phyloP scores from a whole-genome alignment of 495 filamentous ascomycete species.

The Oleoguttula mirabilis region DNA sequence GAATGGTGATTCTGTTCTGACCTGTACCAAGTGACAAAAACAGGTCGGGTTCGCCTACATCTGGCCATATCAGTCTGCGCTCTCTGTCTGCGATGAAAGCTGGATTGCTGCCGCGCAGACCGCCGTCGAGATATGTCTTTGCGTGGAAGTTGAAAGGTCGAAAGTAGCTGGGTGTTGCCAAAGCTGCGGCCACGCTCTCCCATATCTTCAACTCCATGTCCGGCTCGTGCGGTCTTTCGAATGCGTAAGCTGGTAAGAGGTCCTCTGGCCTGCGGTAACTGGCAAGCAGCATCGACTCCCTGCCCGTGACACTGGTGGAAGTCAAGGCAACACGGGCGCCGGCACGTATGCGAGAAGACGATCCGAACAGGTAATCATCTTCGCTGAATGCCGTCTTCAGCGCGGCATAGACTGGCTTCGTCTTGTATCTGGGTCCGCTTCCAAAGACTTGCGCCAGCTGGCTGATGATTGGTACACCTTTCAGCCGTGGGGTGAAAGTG shows the following conservation, averaged over 20 bases:
- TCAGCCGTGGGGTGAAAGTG: constrained; percentile 34
- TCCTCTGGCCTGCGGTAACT: constrained; percentile 39
- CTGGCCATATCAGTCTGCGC: constrained; percentile 37
- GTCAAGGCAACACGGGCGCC: constrained; percentile 35
- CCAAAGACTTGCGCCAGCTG: constrained; percentile 27
- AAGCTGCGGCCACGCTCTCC: constrained; percentile 37
- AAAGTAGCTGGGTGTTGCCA: constrained; percentile 39
- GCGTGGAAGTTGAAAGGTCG: constrained; percentile 33
- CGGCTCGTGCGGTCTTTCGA: constrained; percentile 35
- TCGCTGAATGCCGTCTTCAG: constrained; percentile 19
- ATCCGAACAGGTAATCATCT: constrained; percentile 13
- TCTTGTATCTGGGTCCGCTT: constrained; percentile 30
- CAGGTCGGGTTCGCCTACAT: constrained; percentile 35
- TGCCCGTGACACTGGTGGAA: constrained; percentile 29
- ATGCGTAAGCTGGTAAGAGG: constrained; percentile 27
- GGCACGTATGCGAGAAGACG: constrained; percentile 12
- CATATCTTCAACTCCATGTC: constrained; percentile 35
- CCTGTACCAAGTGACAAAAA: constrained; percentile 39
- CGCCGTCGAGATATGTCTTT: constrained; percentile 35
- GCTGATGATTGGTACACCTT: constrained; percentile 28
- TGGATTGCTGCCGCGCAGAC: constrained; percentile 38
- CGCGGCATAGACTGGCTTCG: constrained; percentile 15
- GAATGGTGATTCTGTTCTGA: constrained; percentile 14
- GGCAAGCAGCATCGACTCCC: constrained; percentile 34
- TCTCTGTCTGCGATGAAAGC: constrained; percentile 36